Base-by-base conservation (phyloP, 2,329 filamentous ascomycete species). In the Pseudogymnoascus pannorum region DNA sequence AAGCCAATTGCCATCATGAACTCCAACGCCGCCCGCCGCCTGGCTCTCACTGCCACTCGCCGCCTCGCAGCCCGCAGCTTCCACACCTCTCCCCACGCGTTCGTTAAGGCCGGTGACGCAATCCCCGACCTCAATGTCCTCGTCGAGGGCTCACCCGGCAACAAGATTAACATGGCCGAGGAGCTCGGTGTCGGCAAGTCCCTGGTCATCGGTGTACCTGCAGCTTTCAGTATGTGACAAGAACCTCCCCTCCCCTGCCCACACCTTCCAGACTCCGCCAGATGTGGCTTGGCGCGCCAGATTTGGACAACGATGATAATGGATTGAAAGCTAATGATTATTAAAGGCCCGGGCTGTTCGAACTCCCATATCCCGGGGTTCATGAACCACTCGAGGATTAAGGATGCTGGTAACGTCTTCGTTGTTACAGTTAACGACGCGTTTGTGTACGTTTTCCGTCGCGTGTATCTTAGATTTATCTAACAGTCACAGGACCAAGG, bases 351-450 rank as follows among this genome's bases (percentile, higher is more conserved):
- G 38, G 77, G 81, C 9, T 89, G 86, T 77, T 86, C 84, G 16
- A 81, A 82, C 66, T 79, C 77, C 57, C 93, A 97, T 73, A 81
- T 97, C 51, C 93, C 93, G 0, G 89, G 89, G 61, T 97, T 92
- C 77, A 88, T 97, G 75, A 86, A 85, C 71, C 88, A 91, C 72
- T 81, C 87, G 61, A 85, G 87, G 73, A 81, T 95, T 68, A 89
- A 89, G 77, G 80, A 87, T 64, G 91, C 89, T 29, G 92, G 92
- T 57, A 81, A 88, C 70, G 89, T 96, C 51, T 96, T 95, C 71
- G 91, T 97, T 40, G 86, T 97, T 61, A 87, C 89, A 14, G 92
- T 97, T 72, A 97, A 97, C 73, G 93, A 97, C 73, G 85, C 92
- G 18, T 97, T 97, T 73, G 92, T 96, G 89, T 95, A 80, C 76